A percentile compares a stretch with the other conserved stretches of the same genome.
Evolutionary conservation across 345 rosid species (phyloP).

Genomic region (Gossypium stocksii): DNA sequence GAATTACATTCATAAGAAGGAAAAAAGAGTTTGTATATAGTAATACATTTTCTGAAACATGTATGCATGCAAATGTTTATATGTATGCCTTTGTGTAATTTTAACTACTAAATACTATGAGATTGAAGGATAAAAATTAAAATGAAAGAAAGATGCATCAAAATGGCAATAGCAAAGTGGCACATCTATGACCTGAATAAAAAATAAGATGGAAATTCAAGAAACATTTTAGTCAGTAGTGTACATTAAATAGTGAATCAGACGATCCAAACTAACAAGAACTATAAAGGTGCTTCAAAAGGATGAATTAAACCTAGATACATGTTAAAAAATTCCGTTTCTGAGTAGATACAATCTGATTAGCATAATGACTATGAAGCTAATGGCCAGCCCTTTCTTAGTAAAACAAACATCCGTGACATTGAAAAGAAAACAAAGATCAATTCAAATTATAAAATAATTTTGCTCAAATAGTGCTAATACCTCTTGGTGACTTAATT

Average conservation of each 20-base stretch:
- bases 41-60: background rate
- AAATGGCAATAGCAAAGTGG: background rate
- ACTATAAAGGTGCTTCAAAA: background rate
- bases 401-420: background rate
- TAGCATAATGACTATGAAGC: background rate
- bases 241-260: background rate
- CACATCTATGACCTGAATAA: background rate
- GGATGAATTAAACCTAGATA: background rate
- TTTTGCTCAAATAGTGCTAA: background rate
- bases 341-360: conserved; percentile 7
- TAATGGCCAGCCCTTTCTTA: background rate
- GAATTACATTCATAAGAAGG: background rate
- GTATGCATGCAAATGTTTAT: background rate
- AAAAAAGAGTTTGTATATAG: background rate
- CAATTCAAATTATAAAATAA: background rate
- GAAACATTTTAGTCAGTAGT: background rate
- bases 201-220: conserved; percentile 5
- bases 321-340: background rate
- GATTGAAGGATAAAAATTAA: background rate
- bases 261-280: background rate
- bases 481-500: conserved; percentile 96
- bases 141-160: background rate
- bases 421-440: background rate
- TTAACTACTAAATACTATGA: background rate
- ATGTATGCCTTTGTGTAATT: background rate